These are phyloP conservation scores for Dimargaris verticillata DNA, from an alignment of 192 early-diverging fungal species.

Conservation along the genomic window DNA sequence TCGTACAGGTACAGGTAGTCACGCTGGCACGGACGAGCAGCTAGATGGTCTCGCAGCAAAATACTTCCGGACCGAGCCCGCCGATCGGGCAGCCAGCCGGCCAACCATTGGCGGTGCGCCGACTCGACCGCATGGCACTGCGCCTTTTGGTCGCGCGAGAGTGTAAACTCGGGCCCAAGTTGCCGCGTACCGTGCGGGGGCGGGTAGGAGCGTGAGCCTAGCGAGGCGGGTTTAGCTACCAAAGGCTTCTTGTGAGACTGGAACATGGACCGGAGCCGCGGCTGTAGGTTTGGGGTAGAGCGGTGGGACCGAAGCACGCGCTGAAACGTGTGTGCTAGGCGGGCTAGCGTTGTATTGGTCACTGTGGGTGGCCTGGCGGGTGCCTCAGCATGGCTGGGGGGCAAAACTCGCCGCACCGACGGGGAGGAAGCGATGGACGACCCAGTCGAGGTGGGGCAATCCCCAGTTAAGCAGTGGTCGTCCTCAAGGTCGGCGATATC, in stretches of 20 bases:
- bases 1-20: background rate
- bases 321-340: background rate
- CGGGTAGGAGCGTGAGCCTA: background rate
- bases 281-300: background rate
- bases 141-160: background rate
- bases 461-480: background rate
- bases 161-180: background rate
- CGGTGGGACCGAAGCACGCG: background rate
- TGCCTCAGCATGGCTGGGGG: background rate
- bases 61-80: constrained; percentile 9
- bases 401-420: background rate
- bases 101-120: background rate
- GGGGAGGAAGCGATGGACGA: background rate
- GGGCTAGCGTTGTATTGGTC: background rate
- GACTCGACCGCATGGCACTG: background rate
- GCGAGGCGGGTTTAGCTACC: background rate
- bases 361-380: background rate
- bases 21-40: background rate
- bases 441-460: background rate
- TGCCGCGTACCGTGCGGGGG: background rate
- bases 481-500: constrained; percentile 5
- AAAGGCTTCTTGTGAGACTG: background rate
- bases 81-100: constrained; percentile 4
- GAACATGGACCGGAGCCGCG: background rate
- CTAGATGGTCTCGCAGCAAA: background rate